Base-by-base conservation (phyloP, 768 basidiomycete genomes). In the Leccinellum albellum region DNA sequence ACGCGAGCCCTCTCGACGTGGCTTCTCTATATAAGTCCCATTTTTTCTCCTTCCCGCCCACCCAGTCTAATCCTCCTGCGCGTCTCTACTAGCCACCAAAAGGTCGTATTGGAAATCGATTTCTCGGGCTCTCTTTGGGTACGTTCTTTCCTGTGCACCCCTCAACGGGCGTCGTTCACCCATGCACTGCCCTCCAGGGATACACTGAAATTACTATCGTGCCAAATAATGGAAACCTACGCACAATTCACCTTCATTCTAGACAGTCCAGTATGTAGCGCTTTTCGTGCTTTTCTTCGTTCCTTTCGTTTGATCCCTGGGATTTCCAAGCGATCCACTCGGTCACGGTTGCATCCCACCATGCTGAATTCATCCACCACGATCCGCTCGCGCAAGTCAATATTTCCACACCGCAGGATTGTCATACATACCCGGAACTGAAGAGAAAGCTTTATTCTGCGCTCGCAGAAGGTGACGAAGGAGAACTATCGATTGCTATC, bases 401-500 rank as follows among this genome's bases (percentile, higher is more conserved):
- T 60, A 78, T 87, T 65, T 85, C 81, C 35, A 85, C 87, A 61
- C 78, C 84, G 12, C 80, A 82, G 62, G 92, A 97, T 70, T 87
- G 89, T 57, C 91, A 94, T 66, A 82, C 84, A 54, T 94, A 96
- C 74, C 91, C 94, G 6, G 97, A 97, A 69, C 78, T 95, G 57
- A 98, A 97, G 78, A 82, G 97, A 57, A 89, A 87, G 74, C 73
- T 97, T 40, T 98, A 94, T 76, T 84, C 92, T 0, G 92, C 96
- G 0, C 78, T 94, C 51, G 84, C 92, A 59, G 97, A 98, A 66
- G 82, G 86, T 44, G 94, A 96, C 62, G 94, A 98, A 70, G 97
- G 96, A 56, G 97, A 98, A 73, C 70, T 99, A 31, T 92, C 93
- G 6, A 92, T 99, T 64, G 83, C 87, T 12, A 85, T 98, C 58